Evolutionary conservation across 1,139 yeast genomes (phyloP).

Genomic region (Nakaseomyces nivariensis): DNA sequence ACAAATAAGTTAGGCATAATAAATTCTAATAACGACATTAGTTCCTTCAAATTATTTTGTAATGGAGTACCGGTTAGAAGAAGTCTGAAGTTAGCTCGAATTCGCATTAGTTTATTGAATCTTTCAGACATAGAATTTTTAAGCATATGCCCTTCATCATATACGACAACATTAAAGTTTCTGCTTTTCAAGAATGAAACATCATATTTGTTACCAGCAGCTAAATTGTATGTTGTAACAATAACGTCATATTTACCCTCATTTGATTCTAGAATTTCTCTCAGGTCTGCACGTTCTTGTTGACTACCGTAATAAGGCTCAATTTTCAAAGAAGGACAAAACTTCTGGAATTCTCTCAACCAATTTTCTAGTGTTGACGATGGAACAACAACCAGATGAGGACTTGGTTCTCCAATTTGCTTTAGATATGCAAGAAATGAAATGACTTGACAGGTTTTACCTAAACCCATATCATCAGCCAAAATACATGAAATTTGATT

Average conservation of each 20-base stretch:
- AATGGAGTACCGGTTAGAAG: slow-evolving; percentile 93
- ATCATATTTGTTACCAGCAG: slow-evolving; percentile 79
- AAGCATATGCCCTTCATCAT: slow-evolving; percentile 95
- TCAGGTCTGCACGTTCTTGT: slow-evolving; percentile 71
- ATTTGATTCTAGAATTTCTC: slow-evolving; percentile 50
- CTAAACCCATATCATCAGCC: slow-evolving; percentile 98
- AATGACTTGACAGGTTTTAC: slow-evolving; percentile 93
- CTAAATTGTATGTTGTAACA: slow-evolving; percentile 88
- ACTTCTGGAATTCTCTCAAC: slow-evolving; percentile 87
- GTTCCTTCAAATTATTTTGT: slow-evolving; percentile 82
- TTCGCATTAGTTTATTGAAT: slow-evolving; percentile 73
- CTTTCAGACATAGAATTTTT: slow-evolving; percentile 86
- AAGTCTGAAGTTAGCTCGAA: slow-evolving; percentile 71
- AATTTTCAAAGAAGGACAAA: slow-evolving; percentile 70
- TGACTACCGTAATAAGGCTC: slow-evolving; percentile 92
- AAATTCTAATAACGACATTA: slow-evolving; percentile 81
- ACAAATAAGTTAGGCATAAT: slow-evolving; percentile 78
- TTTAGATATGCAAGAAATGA: slow-evolving; percentile 83
- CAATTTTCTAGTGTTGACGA: slow-evolving; percentile 95
- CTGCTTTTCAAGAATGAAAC: slow-evolving; percentile 64
- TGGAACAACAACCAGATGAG: slow-evolving; percentile 85
- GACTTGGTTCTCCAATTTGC: slow-evolving; percentile 51
- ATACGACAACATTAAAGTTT: slow-evolving; percentile 77
- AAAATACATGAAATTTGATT: slow-evolving; percentile 78
- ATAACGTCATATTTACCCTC: slow-evolving; percentile 72